Evolutionary conservation across 2,329 filamentous ascomycete species (phyloP).

Genomic region (Alternaria triticimaculans): DNA sequence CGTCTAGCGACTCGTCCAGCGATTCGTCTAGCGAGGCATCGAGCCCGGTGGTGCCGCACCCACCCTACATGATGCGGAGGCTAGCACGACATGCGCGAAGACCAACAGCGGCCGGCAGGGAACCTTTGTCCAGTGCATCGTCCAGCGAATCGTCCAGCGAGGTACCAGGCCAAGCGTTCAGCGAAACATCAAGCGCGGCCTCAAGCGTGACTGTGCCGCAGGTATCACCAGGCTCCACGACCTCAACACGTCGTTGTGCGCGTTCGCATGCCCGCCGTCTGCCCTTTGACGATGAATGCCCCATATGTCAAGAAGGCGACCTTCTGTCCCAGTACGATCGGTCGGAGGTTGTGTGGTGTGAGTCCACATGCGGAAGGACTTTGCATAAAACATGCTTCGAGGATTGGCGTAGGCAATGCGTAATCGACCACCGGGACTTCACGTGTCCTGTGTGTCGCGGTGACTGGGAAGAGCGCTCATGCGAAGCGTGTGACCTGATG

Average conservation of each 20-base stretch:
- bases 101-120: background rate
- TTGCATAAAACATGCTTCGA: constrained; percentile 26
- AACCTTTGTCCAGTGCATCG: background rate
- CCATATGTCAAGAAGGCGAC: constrained; percentile 26
- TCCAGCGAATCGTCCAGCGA: background rate
- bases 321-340: constrained; percentile 2
- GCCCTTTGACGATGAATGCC: constrained; percentile 21
- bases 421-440: background rate
- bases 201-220: background rate
- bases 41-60: background rate
- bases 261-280: constrained; percentile 22
- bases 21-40: background rate
- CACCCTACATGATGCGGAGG: too few species aligned
- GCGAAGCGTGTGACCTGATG: background rate
- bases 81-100: background rate
- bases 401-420: constrained; percentile 11
- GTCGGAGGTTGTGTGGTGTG: constrained; percentile 25
- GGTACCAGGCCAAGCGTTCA: background rate
- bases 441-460: constrained; percentile 23
- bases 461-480: constrained; percentile 12
- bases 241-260: background rate
- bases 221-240: background rate
- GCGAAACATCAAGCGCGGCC: background rate
- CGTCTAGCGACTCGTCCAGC: background rate
- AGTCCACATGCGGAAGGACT: constrained; percentile 17